Evolutionary conservation across 192 early-diverging fungal genomes (phyloP), one percentile per base, ranked within the genome.

Genomic region (Cetraspora pellucida): DNA sequence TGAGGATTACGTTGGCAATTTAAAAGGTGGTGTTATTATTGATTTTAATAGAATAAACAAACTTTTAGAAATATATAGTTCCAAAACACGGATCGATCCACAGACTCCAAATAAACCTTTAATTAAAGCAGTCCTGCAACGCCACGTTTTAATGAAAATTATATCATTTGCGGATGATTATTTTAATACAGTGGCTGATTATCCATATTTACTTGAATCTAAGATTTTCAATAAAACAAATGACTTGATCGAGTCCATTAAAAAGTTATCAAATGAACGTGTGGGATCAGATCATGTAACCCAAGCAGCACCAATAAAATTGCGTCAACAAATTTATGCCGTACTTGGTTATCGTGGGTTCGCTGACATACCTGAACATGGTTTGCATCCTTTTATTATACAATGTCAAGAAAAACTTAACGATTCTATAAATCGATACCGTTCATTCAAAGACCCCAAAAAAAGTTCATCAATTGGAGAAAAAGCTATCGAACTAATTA

Each of bases 261-360:
- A 65, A 65, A 3, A 0, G 17, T 76, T 76, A 1, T 11, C 44
- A 3, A 3, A 0, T 25, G 13, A 47, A 23, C 59, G 49, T 16
- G 10, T 50, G 7, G 74, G 60, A 3, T 14, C 1, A 21, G 74
- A 76, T 55, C 27, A 76, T 0, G 11, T 37, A 21, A 66, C 74
- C 1, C 16, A 27, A 31, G 31, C 47, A 19, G 6, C 63, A 1
- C 49, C 74, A 30, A 37, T 14, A 19, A 76, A 76, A 76, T 45
- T 76, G 25, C 74, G 63, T 21, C 74, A 76, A 65, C 74, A 44
- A 43, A 52, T 76, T 65, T 76, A n/a, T 64, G 61, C 46, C 30
- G 31, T 65, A 16, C 47, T 76, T n/a, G 74, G 74, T 4, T 37
- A 21, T 2, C 25, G 74, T 13, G 63, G 30, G n/a, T 66, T 76